A percentile compares a stretch with the other conserved stretches of the same genome.
Evolutionary conservation across 441 rosid species (phyloP).

Genomic region (Aleurites moluccanus): DNA sequence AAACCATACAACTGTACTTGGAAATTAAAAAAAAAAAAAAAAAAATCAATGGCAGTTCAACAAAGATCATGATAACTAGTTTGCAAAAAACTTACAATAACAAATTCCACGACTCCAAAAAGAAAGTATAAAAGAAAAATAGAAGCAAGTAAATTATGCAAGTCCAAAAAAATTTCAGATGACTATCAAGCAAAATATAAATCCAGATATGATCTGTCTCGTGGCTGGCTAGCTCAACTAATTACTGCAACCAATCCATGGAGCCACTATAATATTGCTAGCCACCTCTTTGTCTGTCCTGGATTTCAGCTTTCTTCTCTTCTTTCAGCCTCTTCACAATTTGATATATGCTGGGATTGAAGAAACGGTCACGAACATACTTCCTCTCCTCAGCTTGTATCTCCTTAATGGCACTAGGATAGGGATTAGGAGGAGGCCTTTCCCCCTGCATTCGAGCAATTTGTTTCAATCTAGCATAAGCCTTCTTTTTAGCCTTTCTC

Average conservation of each 20-base stretch:
- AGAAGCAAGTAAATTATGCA: background rate
- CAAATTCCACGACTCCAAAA: background rate
- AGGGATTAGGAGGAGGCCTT: constrained; percentile 74
- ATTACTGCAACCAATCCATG: background rate
- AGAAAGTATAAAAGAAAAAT: background rate
- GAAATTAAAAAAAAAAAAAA: background rate
- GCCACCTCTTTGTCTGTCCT: constrained; percentile 39
- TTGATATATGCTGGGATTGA: constrained; percentile 39
- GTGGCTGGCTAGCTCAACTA: background rate
- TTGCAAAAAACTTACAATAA: background rate
- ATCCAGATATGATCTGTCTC: too few species aligned
- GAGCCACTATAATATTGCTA: constrained; percentile 18
- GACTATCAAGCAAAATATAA: background rate
- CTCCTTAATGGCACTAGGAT: constrained; percentile 57
- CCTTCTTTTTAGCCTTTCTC: constrained; percentile 57
- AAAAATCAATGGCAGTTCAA: background rate
- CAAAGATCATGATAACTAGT: background rate
- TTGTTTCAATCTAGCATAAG: constrained; percentile 62
- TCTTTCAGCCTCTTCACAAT: constrained; percentile 55
- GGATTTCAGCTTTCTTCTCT: constrained; percentile 44
- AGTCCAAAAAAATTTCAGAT: background rate
- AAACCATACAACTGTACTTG: too few species aligned
- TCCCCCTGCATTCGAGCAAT: constrained; percentile 60
- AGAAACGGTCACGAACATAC: constrained; percentile 43
- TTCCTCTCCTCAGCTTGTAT: constrained; percentile 53